Evolutionary conservation across 768 basidiomycete species (phyloP).

Genomic region (Cytidiella melzeri): DNA sequence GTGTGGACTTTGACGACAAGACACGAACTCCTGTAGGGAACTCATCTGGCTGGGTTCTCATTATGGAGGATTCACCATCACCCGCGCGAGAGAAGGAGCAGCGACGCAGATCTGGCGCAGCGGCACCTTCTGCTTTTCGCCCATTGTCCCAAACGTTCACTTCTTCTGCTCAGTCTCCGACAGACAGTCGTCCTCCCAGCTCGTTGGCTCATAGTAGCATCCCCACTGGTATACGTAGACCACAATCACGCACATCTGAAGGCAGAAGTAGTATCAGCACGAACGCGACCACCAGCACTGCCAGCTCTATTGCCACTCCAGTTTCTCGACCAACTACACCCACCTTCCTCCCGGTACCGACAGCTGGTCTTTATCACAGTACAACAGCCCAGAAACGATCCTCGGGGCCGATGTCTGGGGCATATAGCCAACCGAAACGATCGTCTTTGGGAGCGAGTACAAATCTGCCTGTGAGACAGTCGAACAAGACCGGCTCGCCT

Average conservation of each 20-base stretch:
- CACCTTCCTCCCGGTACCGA: slow-evolving; percentile 69
- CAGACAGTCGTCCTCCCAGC: slow-evolving; percentile 34
- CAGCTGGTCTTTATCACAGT: slow-evolving; percentile 41
- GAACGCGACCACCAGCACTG: slow-evolving; percentile 50
- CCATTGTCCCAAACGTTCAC: slow-evolving; percentile 40
- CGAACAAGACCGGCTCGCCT: slow-evolving; percentile 19
- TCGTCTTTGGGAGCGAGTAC: slow-evolving; percentile 50
- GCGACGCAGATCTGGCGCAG: slow-evolving; percentile 59
- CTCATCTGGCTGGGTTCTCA: slow-evolving; percentile 79
- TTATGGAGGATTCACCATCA: slow-evolving; percentile 82
- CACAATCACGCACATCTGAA: slow-evolving; percentile 67
- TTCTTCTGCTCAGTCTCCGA: slow-evolving; percentile 31
- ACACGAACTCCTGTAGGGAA: slow-evolving; percentile 49
- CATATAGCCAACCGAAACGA: slow-evolving; percentile 45
- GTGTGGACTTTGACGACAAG: slow-evolving; percentile 27
- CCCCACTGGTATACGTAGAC: slow-evolving; percentile 48
- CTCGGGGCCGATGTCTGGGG: slow-evolving; percentile 39
- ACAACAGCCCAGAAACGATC: slow-evolving; percentile 53
- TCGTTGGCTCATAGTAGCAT: slow-evolving; percentile 36
- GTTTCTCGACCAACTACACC: slow-evolving; percentile 70
- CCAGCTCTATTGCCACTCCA: slow-evolving; percentile 60
- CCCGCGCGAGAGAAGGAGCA: slow-evolving; percentile 52
- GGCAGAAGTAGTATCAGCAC: slow-evolving; percentile 38
- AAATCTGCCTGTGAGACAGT: slow-evolving; percentile 11
- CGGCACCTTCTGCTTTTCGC: slow-evolving; percentile 47